A percentile compares a stretch with the other conserved stretches of the same genome.
Conservation (phyloP, 179 eudicot species). For the Gypsophila paniculata region DNA sequence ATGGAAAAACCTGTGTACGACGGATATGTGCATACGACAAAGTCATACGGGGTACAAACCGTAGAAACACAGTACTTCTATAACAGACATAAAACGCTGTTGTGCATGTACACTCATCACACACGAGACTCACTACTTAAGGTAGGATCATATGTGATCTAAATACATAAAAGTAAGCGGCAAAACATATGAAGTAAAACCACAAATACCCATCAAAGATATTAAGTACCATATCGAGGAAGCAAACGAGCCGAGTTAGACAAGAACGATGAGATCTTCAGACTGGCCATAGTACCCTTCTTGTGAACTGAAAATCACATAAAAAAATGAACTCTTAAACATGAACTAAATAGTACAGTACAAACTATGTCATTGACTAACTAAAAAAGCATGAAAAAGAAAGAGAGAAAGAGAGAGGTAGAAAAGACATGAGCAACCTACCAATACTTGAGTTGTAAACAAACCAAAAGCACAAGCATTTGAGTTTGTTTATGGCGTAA, state of each 20-base stretch:
- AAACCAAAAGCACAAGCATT: slow-evolving; percentile 20
- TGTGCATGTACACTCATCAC: too few relatives aligned
- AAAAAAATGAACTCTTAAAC: neutral
- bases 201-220: neutral
- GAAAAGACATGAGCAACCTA: slow-evolving; percentile 22
- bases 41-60: too few relatives aligned
- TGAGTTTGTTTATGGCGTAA: neutral
- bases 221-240: slow-evolving; percentile 24
- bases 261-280: slow-evolving; percentile 32
- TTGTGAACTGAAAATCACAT: slow-evolving; percentile 3
- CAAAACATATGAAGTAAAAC: neutral
- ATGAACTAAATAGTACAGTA: neutral
- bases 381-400: neutral
- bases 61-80: too few relatives aligned
- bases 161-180: neutral
- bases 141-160: too few relatives aligned
- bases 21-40: too few relatives aligned
- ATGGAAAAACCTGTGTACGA: neutral
- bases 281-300: slow-evolving; percentile 30
- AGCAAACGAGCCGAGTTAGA: slow-evolving; percentile 32
- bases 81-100: too few relatives aligned
- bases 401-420: neutral
- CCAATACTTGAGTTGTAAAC: slow-evolving; percentile 21
- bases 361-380: neutral
- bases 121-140: too few relatives aligned